phyloP scores from a whole-genome alignment of 192 early-diverging fungal genomes.

The Dissophora ornata region DNA sequence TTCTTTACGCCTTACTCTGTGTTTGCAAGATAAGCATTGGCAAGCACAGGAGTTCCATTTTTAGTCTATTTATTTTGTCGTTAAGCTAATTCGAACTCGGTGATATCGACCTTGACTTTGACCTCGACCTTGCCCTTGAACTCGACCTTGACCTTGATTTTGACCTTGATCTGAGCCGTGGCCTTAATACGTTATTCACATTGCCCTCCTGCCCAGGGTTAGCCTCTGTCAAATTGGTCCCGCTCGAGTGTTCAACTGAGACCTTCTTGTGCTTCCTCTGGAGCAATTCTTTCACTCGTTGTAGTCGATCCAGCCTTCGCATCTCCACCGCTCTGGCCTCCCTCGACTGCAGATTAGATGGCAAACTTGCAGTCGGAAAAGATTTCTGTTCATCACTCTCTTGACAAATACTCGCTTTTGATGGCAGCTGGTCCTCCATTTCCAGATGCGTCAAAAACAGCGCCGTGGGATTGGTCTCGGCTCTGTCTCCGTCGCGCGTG shows the following conservation, averaged over 20 bases:
- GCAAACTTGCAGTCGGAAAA: no score
- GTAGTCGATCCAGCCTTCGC: conserved; percentile 29
- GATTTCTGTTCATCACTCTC: not conserved
- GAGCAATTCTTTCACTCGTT: conserved; percentile 38
- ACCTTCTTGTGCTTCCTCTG: conserved; percentile 15
- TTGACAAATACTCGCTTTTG: not conserved
- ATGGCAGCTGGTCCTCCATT: not conserved
- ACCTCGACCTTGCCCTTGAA: conserved; percentile 9
- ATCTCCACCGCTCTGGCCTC: conserved; percentile 24
- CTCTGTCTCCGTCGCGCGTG: not conserved
- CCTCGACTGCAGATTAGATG: not conserved
- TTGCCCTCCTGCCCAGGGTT: no score
- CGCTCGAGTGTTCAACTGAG: no score
- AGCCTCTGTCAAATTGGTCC: no score
- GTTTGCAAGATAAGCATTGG: no score
- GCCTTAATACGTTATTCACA: no score
- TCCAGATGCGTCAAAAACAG: not conserved
- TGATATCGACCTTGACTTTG: no score
- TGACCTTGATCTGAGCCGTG: not conserved
- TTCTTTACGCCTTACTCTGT: no score
- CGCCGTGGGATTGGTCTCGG: not conserved
- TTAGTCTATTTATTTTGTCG: no score
- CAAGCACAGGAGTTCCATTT: no score
- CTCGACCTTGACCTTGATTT: not conserved
- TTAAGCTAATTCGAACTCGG: no score